A percentile compares a stretch with the other conserved stretches of the same genome.
phyloP scores from a whole-genome alignment of 225 moss, liverwort and hornwort species.

The Bryum argenteum region DNA sequence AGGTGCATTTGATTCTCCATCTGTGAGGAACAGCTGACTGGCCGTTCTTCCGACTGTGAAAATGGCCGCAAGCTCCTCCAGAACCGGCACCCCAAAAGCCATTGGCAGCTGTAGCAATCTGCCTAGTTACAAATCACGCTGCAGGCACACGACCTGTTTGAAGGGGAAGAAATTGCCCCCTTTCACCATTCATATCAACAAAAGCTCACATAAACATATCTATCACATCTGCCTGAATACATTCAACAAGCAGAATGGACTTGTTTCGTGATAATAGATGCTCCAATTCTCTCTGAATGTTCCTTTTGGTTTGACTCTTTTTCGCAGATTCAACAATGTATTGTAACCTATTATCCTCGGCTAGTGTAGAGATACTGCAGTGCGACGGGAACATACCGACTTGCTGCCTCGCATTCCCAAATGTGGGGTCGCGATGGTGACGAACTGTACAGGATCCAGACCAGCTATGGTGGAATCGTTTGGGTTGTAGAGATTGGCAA shows the following conservation, averaged over 20 bases:
- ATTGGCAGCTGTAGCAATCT: slow-evolving; percentile 78
- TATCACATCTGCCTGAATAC: not conserved
- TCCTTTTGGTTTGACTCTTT: no score
- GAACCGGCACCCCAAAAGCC: slow-evolving; percentile 73
- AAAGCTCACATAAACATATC: not conserved
- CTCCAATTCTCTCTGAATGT: not conserved
- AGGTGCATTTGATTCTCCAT: slow-evolving; percentile 72
- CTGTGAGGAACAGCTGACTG: slow-evolving; percentile 84
- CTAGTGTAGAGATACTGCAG: no score
- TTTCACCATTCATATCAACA: slow-evolving; percentile 41
- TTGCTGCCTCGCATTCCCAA: slow-evolving; percentile 83
- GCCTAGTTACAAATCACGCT: slow-evolving; percentile 42
- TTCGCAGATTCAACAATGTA: not conserved
- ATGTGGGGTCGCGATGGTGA: slow-evolving; percentile 89
- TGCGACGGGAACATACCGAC: slow-evolving; percentile 54
- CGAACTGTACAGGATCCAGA: slow-evolving; percentile 68
- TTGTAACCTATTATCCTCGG: not conserved
- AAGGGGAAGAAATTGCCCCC: slow-evolving; percentile 22
- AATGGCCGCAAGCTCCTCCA: slow-evolving; percentile 83
- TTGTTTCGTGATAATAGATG: no score
- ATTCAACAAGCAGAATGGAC: not conserved
- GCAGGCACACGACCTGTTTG: slow-evolving; percentile 32
- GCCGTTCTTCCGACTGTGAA: slow-evolving; percentile 76
- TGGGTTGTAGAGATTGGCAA: slow-evolving; percentile 56
- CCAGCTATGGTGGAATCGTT: slow-evolving; percentile 64